phyloP scores from a whole-genome alignment of 495 filamentous ascomycete genomes.

The Neurospora sp. region DNA sequence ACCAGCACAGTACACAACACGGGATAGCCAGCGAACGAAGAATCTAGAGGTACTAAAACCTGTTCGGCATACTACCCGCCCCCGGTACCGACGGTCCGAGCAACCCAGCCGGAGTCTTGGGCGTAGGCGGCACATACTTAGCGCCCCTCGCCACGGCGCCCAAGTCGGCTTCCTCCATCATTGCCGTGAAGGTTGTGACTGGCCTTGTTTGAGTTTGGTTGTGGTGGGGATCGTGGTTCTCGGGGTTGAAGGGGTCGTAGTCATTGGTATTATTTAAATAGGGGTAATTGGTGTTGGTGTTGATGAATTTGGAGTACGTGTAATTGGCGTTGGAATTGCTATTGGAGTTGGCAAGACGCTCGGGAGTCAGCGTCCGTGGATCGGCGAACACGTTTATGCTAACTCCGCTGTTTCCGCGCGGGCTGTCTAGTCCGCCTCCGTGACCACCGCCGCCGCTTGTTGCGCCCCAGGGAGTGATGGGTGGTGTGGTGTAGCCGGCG shows the following conservation, averaged over 20 bases:
- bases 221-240: neutral
- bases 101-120: neutral
- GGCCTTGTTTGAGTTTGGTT: neutral
- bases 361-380: slow-evolving; percentile 31
- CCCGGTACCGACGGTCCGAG: neutral
- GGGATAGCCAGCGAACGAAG: neutral
- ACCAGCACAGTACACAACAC: neutral
- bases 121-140: slow-evolving; percentile 21
- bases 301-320: slow-evolving; percentile 9
- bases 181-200: slow-evolving; percentile 53
- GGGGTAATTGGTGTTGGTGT: slow-evolving; percentile 17
- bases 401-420: slow-evolving; percentile 46
- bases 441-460: slow-evolving; percentile 1
- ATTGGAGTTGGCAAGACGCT: slow-evolving; percentile 7
- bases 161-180: slow-evolving; percentile 45
- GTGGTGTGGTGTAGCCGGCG: neutral
- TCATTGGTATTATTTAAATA: neutral
- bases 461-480: slow-evolving; percentile 1
- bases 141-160: slow-evolving; percentile 41
- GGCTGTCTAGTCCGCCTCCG: neutral
- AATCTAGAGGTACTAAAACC: too few species aligned
- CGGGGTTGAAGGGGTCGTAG: neutral
- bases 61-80: neutral
- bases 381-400: slow-evolving; percentile 66
- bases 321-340: neutral